Evolutionary conservation across 2,329 filamentous ascomycete species (phyloP).

Genomic region (Xylariales sp.): DNA sequence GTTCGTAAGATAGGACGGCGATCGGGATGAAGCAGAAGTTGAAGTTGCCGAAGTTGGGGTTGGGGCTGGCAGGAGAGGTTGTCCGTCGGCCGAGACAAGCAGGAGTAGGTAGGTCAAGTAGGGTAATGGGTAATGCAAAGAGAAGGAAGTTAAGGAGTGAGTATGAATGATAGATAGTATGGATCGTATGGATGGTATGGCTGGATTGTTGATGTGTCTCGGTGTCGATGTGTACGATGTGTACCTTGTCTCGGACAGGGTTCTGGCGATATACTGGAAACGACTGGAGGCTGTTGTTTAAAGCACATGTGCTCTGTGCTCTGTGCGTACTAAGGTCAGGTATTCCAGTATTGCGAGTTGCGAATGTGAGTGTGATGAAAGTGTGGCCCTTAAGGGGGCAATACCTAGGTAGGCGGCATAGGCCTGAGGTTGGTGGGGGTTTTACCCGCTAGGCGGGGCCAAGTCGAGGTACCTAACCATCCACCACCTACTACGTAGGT

Average conservation of each 20-base stretch:
- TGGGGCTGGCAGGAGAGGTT: constrained; percentile 11
- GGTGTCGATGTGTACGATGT: no score
- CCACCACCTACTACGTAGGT: neutral
- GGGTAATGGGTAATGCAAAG: neutral
- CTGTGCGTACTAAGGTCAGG: no score
- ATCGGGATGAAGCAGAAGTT: neutral
- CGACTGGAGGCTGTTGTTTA: constrained; percentile 16
- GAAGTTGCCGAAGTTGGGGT: constrained; percentile 3
- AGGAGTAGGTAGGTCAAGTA: neutral
- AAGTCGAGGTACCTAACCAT: constrained; percentile 14
- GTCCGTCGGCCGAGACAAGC: constrained; percentile 5
- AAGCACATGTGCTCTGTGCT: no score
- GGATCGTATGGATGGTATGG: no score
- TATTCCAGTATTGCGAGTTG: no score
- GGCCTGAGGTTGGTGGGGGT: constrained; percentile 10
- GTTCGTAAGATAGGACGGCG: no score
- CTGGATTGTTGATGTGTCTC: no score
- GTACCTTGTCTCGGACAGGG: constrained; percentile 14
- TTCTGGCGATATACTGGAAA: constrained; percentile 25
- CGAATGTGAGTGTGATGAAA: constrained; percentile 1
- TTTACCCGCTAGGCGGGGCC: constrained; percentile 15
- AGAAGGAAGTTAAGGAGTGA: constrained; percentile 7
- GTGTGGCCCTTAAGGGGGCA: constrained; percentile 20
- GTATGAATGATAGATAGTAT: no score
- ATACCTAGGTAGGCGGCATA: no score